These are phyloP conservation scores for Raddia distichophylla DNA, from an alignment of 176 grass and related monocot species.

Conservation along the genomic window DNA sequence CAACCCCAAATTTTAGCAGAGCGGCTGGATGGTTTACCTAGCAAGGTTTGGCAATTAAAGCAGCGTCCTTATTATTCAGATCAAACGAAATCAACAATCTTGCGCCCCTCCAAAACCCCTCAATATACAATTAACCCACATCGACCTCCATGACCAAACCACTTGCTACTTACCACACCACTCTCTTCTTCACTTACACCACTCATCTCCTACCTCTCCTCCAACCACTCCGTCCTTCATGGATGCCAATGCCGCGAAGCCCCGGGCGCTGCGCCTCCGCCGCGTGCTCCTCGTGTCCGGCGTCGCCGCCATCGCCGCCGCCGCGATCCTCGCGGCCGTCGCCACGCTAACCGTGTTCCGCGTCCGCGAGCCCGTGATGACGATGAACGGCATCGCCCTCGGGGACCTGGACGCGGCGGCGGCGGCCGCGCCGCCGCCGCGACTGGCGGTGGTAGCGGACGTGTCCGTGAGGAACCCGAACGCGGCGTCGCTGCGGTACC, in stretches of 20 bases:
- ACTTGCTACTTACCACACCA: slow-evolving; percentile 44
- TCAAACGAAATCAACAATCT: background rate
- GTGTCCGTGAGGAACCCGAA: slow-evolving; percentile 87
- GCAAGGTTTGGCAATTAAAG: background rate
- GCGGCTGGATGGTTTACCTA: too few species aligned
- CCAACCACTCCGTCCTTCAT: slow-evolving; percentile 6
- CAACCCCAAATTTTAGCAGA: background rate
- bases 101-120: background rate
- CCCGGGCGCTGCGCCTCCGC: slow-evolving; percentile 31
- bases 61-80: background rate
- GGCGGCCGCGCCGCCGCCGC: too few species aligned
- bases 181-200: slow-evolving; percentile 5
- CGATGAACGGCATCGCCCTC: slow-evolving; percentile 64
- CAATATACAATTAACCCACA: background rate
- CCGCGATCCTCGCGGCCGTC: background rate
- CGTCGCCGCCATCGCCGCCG: background rate
- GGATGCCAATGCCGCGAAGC: background rate
- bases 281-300: slow-evolving; percentile 29
- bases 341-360: slow-evolving; percentile 55
- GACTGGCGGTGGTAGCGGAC: slow-evolving; percentile 58
- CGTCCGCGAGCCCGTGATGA: slow-evolving; percentile 77
- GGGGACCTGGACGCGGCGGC: slow-evolving; percentile 22
- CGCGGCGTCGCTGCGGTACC: slow-evolving; percentile 60
- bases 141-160: slow-evolving; percentile 23
- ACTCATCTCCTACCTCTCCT: slow-evolving; percentile 34